Percentiles rank a stretch among this genome's conserved stretches.
Evolutionary conservation across 176 grass and related monocot genomes (phyloP).

Genomic region (Zoysia pacifica): DNA sequence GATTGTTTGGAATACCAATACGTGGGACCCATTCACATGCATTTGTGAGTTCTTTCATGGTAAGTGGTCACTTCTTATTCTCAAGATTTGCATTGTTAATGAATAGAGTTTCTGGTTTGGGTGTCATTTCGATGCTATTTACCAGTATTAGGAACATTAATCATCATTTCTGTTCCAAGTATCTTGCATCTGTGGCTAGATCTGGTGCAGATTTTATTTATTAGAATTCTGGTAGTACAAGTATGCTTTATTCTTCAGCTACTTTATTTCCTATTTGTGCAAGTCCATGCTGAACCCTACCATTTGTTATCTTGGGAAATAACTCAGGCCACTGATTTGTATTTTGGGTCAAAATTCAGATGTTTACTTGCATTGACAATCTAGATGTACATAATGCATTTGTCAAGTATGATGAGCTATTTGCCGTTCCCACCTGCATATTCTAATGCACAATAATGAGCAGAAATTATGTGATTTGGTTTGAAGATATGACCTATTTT

Average conservation of each 20-base stretch:
- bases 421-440: not conserved
- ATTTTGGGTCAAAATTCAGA: not conserved
- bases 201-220: constrained; percentile 17
- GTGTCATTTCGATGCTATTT: not conserved
- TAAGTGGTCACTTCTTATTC: constrained; percentile 37
- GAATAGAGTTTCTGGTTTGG: not conserved
- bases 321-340: not conserved
- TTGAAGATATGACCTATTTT: not conserved
- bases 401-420: not conserved
- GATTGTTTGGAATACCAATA: constrained; percentile 94
- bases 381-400: not conserved
- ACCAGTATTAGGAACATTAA: constrained; percentile 12
- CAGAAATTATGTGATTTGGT: not conserved
- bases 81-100: constrained; percentile 22
- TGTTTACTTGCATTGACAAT: not conserved
- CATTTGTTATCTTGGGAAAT: not conserved
- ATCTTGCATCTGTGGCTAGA: constrained; percentile 17
- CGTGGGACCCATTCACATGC: constrained; percentile 99
- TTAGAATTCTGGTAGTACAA: not conserved
- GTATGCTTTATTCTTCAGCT: not conserved
- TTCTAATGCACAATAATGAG: constrained; percentile 25
- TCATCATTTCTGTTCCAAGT: not conserved
- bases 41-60: constrained; percentile 94
- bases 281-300: constrained; percentile 9
- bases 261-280: not conserved